Evolutionary conservation across 2,329 filamentous ascomycete species (phyloP).

Genomic region (Corynespora cassiicola): DNA sequence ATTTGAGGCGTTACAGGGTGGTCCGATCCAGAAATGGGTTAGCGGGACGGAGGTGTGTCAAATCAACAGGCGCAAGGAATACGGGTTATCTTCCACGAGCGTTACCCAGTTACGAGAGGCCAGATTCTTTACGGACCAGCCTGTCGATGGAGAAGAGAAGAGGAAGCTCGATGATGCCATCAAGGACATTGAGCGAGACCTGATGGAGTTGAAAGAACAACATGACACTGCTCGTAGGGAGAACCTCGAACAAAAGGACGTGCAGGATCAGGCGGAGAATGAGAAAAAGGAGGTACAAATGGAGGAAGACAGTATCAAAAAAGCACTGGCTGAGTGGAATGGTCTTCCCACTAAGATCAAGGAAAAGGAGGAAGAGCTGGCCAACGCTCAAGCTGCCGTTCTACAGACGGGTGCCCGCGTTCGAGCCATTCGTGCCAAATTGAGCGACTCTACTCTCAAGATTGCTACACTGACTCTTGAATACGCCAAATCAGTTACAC

Average conservation of each 20-base stretch:
- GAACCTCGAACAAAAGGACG: constrained; percentile 27
- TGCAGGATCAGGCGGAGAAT: constrained; percentile 23
- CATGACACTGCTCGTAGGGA: constrained; percentile 35
- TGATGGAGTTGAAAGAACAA: constrained; percentile 39
- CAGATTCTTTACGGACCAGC: constrained; percentile 76
- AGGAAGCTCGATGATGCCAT: constrained; percentile 64
- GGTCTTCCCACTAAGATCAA: constrained; percentile 73
- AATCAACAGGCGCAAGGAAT: constrained; percentile 77
- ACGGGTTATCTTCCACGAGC: constrained; percentile 76
- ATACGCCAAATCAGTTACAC: constrained; percentile 66
- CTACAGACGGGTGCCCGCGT: constrained; percentile 56
- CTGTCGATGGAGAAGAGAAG: constrained; percentile 72
- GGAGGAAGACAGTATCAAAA: constrained; percentile 74
- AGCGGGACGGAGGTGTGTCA: constrained; percentile 63
- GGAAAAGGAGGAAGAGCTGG: constrained; percentile 54
- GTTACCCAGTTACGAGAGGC: constrained; percentile 68
- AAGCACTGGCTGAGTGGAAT: constrained; percentile 68
- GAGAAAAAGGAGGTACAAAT: constrained; percentile 51
- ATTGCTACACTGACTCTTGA: constrained; percentile 53
- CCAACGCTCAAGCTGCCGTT: constrained; percentile 48
- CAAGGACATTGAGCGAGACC: constrained; percentile 47
- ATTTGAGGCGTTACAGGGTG: constrained; percentile 68
- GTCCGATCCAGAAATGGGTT: constrained; percentile 72
- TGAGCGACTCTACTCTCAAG: constrained; percentile 47
- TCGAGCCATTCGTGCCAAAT: constrained; percentile 52